Percentiles rank a stretch among this genome's conserved stretches.
Evolutionary conservation across 2,329 filamentous ascomycete species (phyloP).

Genomic region (Penicillium sp.): DNA sequence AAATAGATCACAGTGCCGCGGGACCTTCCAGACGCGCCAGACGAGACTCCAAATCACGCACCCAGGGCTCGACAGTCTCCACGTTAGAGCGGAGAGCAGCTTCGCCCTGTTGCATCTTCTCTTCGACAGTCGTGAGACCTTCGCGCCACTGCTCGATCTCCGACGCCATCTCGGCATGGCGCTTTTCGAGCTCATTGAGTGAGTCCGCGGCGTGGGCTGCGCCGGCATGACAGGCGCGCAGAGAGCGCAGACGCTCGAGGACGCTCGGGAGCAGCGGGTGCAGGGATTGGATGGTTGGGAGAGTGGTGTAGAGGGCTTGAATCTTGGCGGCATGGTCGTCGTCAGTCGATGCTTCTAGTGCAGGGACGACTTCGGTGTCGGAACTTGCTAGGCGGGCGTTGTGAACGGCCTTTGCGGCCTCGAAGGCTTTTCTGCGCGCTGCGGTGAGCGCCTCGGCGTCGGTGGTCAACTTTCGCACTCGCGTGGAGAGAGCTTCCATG

Average conservation of each 20-base stretch:
- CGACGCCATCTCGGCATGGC: conserved; percentile 75
- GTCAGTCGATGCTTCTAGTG: conserved; percentile 47
- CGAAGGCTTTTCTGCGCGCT: conserved; percentile 43
- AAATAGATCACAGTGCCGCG: conserved; percentile 9
- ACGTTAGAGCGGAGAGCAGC: conserved; percentile 73
- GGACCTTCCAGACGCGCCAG: conserved; percentile 58
- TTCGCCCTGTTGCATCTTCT: conserved; percentile 67
- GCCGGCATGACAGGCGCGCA: conserved; percentile 80
- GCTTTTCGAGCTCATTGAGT: conserved; percentile 71
- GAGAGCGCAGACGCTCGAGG: conserved; percentile 77
- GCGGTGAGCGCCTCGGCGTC: conserved; percentile 45
- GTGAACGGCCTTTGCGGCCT: conserved; percentile 43
- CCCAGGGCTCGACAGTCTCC: conserved; percentile 82
- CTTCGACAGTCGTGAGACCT: conserved; percentile 74
- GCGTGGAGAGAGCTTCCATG: conserved; percentile 43
- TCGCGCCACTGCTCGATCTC: conserved; percentile 86
- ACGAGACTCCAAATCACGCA: conserved; percentile 78
- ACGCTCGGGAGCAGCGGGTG: conserved; percentile 80
- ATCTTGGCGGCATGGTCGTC: conserved; percentile 79
- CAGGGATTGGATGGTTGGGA: conserved; percentile 84
- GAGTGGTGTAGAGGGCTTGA: conserved; percentile 82
- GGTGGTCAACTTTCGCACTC: conserved; percentile 44
- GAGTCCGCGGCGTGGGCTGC: conserved; percentile 78
- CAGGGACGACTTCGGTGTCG: conserved; percentile 24
- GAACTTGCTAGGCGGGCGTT: conserved; percentile 36